Percentiles rank a stretch among this genome's conserved stretches.
These are phyloP conservation scores for Lasiodiplodia hormozganensis DNA, from an alignment of 2,329 filamentous ascomycete genomes.

Conservation along the genomic window DNA sequence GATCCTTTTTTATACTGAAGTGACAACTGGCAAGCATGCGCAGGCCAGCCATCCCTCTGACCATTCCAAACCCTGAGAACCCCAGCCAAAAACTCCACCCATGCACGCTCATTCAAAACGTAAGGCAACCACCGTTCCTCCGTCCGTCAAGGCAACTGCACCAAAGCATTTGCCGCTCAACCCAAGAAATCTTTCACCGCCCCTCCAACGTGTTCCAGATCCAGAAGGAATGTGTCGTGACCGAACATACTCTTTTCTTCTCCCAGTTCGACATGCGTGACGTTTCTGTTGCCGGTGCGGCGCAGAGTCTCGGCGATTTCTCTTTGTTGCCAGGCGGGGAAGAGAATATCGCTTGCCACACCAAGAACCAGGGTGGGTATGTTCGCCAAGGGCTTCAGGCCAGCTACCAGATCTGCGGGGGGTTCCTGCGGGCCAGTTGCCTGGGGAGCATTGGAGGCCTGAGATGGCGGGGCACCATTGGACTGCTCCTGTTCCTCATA, in stretches of 20 bases:
- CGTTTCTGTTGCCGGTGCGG: slow-evolving; percentile 76
- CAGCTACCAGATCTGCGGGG: slow-evolving; percentile 79
- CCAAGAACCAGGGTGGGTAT: slow-evolving; percentile 89
- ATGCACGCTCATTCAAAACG: slow-evolving; percentile 17
- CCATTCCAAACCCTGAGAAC: slow-evolving; percentile 26
- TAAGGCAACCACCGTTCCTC: not conserved
- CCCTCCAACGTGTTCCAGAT: slow-evolving; percentile 89
- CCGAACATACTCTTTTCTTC: slow-evolving; percentile 95
- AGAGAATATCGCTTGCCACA: slow-evolving; percentile 93
- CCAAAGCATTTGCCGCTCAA: slow-evolving; percentile 42
- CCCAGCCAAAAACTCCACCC: slow-evolving; percentile 28
- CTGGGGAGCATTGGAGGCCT: slow-evolving; percentile 3
- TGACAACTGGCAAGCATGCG: slow-evolving; percentile 18
- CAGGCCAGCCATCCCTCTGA: slow-evolving; percentile 17
- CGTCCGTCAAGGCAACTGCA: slow-evolving; percentile 2
- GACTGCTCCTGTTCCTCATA: slow-evolving; percentile 82
- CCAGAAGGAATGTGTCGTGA: slow-evolving; percentile 93
- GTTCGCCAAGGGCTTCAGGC: slow-evolving; percentile 73
- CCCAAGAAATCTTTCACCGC: slow-evolving; percentile 80
- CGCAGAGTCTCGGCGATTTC: slow-evolving; percentile 88
- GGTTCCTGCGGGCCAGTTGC: slow-evolving; percentile 58
- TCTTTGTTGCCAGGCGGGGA: slow-evolving; percentile 97
- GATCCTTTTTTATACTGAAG: slow-evolving; percentile 26
- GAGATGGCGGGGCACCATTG: slow-evolving; percentile 13
- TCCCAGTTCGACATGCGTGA: slow-evolving; percentile 88